Percentiles rank a stretch among this genome's conserved stretches.
Evolutionary conservation across 495 filamentous ascomycete species (phyloP).

Genomic region (Jackrogersella multiformis): DNA sequence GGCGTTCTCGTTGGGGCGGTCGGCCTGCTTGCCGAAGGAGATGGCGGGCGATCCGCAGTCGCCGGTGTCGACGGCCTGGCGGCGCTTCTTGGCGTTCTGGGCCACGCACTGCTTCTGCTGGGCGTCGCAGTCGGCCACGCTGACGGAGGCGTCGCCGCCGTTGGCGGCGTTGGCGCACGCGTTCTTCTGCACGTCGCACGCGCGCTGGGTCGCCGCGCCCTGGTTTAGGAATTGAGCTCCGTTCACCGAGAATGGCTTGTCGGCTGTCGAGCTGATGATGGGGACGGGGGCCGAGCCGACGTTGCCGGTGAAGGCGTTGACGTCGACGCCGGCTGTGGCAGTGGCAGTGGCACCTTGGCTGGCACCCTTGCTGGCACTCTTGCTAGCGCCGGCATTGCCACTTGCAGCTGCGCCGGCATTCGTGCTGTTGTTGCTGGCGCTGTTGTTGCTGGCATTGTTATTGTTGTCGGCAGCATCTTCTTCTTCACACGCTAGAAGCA

Average conservation of each 20-base stretch:
- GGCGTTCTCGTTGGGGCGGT: slow-evolving; percentile 60
- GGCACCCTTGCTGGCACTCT: slow-evolving; percentile 29
- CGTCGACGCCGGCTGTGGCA: slow-evolving; percentile 49
- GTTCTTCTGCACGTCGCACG: slow-evolving; percentile 66
- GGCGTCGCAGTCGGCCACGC: slow-evolving; percentile 57
- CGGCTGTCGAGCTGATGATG: slow-evolving; percentile 55
- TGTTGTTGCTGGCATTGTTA: slow-evolving; percentile 13
- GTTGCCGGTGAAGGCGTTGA: slow-evolving; percentile 65
- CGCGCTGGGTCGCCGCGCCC: slow-evolving; percentile 62
- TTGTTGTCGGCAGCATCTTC: slow-evolving; percentile 43
- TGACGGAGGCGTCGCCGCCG: slow-evolving; percentile 50
- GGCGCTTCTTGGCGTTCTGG: slow-evolving; percentile 45
- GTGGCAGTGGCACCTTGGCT: neutral
- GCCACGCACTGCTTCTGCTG: slow-evolving; percentile 58
- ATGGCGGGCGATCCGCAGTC: slow-evolving; percentile 64
- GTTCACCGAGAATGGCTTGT: slow-evolving; percentile 64
- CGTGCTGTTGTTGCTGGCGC: too few relatives aligned
- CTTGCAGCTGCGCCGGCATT: neutral
- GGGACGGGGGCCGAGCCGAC: slow-evolving; percentile 63
- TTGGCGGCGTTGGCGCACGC: slow-evolving; percentile 65
- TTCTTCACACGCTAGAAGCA: slow-evolving; percentile 53
- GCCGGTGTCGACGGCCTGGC: slow-evolving; percentile 54
- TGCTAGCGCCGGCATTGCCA: neutral
- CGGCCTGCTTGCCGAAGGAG: slow-evolving; percentile 61
- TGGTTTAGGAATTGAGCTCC: slow-evolving; percentile 61